Evolutionary conservation across 2,329 filamentous ascomycete genomes (phyloP).

Genomic region (Fusarium foetens): DNA sequence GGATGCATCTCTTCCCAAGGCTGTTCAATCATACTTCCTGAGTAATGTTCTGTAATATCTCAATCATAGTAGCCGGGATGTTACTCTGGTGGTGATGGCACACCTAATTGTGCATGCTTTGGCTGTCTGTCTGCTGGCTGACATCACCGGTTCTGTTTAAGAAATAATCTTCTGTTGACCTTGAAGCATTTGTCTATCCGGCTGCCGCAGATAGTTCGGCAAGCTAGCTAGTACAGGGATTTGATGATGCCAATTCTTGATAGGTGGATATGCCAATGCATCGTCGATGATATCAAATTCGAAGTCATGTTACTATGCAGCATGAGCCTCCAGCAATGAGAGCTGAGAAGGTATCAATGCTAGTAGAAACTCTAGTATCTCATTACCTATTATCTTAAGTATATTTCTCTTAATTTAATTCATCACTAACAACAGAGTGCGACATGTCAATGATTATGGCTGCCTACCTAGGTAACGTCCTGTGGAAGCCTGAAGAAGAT

Average conservation of each 20-base stretch:
- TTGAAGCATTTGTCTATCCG: constrained; percentile 4
- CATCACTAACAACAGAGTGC: neutral
- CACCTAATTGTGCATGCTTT: neutral
- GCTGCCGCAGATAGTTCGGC: constrained; percentile 14
- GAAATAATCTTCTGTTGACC: constrained; percentile 1
- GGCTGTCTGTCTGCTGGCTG: neutral
- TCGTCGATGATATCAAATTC: neutral
- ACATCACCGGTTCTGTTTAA: neutral
- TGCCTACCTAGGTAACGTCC: neutral
- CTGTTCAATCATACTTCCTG: neutral
- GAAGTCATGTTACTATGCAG: neutral
- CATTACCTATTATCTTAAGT: neutral
- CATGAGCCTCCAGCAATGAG: neutral
- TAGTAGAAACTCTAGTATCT: neutral
- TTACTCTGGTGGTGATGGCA: neutral
- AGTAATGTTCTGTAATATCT: neutral
- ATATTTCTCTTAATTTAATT: neutral
- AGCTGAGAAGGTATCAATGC: neutral
- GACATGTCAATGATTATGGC: neutral
- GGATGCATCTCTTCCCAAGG: neutral
- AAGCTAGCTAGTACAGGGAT: neutral
- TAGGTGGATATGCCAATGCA: neutral
- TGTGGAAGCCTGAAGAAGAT: neutral
- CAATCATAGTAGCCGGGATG: neutral
- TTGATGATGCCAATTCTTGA: neutral